Conservation (phyloP, 208 protist species). For the Novymonas esmeraldas region DNA sequence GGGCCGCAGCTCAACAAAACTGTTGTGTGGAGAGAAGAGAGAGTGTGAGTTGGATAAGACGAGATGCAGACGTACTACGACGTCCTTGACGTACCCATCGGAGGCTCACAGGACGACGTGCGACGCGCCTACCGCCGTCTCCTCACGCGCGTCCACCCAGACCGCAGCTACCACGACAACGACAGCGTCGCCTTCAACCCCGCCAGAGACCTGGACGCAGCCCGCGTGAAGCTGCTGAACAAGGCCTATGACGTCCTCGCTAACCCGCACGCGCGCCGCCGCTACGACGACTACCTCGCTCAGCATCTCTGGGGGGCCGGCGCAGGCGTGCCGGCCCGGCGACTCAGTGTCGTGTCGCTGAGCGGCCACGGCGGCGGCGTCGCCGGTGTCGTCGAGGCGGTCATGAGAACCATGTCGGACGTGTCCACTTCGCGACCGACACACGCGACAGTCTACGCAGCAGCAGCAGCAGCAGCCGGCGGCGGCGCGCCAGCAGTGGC, state of each 20-base stretch:
- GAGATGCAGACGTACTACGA: slow-evolving; percentile 32
- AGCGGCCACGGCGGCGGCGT: background rate
- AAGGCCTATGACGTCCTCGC: slow-evolving; percentile 14
- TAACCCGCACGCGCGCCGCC: slow-evolving; percentile 12
- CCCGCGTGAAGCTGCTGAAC: slow-evolving; percentile 4
- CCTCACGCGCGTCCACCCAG: slow-evolving; percentile 23
- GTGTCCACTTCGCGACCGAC: background rate
- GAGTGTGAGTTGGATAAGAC: background rate
- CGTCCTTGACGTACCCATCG: slow-evolving; percentile 28
- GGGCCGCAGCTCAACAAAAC: background rate
- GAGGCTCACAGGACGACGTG: slow-evolving; percentile 15
- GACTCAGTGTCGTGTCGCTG: too few relatives aligned
- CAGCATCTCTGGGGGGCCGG: background rate
- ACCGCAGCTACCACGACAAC: slow-evolving; percentile 33
- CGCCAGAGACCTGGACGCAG: slow-evolving; percentile 1
- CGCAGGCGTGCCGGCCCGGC: too few relatives aligned
- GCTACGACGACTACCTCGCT: slow-evolving; percentile 20
- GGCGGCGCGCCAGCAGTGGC: background rate
- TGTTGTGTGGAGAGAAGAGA: background rate
- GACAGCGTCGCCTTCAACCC: slow-evolving; percentile 30
- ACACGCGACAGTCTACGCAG: background rate
- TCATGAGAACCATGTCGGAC: background rate
- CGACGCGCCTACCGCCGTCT: slow-evolving; percentile 19
- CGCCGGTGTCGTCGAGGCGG: background rate
- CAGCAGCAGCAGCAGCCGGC: background rate